Evolutionary conservation across 306 rosid species (phyloP).

Genomic region (apple (Malus domestica)): DNA sequence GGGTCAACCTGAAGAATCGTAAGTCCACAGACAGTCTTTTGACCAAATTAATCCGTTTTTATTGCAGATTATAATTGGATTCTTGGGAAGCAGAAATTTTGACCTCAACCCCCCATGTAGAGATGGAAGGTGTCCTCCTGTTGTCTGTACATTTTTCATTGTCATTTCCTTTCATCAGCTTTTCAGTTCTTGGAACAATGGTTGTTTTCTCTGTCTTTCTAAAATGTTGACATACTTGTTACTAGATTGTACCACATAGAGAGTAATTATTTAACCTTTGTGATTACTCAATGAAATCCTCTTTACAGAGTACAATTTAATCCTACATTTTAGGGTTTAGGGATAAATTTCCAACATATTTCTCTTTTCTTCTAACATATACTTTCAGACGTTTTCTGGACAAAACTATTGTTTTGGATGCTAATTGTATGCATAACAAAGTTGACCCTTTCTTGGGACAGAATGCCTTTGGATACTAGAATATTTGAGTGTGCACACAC

Average conservation of each 20-base stretch:
- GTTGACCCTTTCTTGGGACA: not conserved
- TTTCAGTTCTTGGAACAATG: not conserved
- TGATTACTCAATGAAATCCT: not conserved
- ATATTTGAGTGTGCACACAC: not conserved
- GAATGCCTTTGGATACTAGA: not conserved
- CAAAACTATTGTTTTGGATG: not conserved
- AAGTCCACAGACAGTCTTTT: conserved; percentile 18
- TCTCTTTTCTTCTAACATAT: too few species aligned
- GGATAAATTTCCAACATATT: not conserved
- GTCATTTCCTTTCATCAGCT: not conserved
- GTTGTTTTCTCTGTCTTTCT: not conserved
- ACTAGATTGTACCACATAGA: not conserved
- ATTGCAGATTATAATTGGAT: conserved; percentile 13
- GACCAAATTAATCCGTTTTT: conserved; percentile 11
- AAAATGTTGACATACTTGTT: not conserved
- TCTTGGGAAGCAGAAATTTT: conserved; percentile 27
- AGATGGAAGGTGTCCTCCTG: conserved; percentile 12
- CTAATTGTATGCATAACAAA: not conserved
- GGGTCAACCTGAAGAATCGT: conserved; percentile 13
- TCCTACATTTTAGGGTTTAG: not conserved
- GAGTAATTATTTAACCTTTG: not conserved
- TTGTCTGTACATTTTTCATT: conserved; percentile 21
- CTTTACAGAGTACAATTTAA: not conserved
- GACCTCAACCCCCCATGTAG: conserved; percentile 19
- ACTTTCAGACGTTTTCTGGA: not conserved